phyloP scores from a whole-genome alignment of 73 alveolate genomes.

The Paramecium sexaurelia region DNA sequence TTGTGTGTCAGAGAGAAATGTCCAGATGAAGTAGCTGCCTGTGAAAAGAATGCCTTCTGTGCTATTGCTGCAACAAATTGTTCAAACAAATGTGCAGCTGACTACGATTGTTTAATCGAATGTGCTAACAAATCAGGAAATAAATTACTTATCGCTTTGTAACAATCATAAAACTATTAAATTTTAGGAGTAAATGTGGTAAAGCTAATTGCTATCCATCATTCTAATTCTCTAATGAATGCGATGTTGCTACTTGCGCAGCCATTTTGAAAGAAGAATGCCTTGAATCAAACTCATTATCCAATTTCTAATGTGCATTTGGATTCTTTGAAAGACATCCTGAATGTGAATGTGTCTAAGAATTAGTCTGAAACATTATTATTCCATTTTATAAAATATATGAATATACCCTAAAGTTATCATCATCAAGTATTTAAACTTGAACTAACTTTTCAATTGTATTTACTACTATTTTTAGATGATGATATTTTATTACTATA shows the following conservation, averaged over 20 bases:
- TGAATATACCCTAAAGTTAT: background rate
- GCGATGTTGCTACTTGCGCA: conserved; percentile 36
- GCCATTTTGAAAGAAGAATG: background rate
- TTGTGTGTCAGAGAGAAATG: conserved; percentile 52
- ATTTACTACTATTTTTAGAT: background rate
- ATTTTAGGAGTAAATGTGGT: conserved; percentile 18
- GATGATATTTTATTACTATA: too few species aligned
- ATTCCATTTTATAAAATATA: background rate
- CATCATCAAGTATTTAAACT: background rate
- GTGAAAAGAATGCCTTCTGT: conserved; percentile 57
- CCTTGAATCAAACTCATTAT: background rate
- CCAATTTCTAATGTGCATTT: background rate
- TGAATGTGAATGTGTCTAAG: conserved; percentile 46
- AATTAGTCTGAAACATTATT: background rate
- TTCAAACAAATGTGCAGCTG: background rate
- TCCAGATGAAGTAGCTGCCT: conserved; percentile 51
- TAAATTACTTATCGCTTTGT: background rate
- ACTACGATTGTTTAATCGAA: background rate
- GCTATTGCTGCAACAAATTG: conserved; percentile 30
- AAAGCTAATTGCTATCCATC: background rate
- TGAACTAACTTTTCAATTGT: background rate
- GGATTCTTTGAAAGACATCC: conserved; percentile 46
- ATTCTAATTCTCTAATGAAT: background rate
- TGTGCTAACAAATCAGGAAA: conserved; percentile 47
- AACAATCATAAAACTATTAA: background rate